Evolutionary conservation across 2,329 filamentous ascomycete genomes (phyloP), one percentile per base, ranked within the genome.

Genomic region (Penicillium sp.): DNA sequence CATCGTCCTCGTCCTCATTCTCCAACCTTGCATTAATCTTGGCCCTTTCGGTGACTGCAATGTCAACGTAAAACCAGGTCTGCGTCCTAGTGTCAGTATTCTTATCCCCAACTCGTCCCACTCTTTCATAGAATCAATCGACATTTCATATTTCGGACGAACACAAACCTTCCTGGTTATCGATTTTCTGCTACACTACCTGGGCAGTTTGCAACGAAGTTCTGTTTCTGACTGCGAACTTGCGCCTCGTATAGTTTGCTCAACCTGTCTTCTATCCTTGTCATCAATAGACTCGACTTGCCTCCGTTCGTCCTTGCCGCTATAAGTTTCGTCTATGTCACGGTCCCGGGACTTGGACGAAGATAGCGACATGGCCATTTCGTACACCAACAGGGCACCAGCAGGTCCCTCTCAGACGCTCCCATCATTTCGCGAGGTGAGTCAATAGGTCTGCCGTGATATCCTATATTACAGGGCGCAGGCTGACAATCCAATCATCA

Each of bases 381-480:
- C 75, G 57, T 78, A 78, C 65, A 70, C 73, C 61, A 73, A 65
- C 62, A 70, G 71, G 55, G 69, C 73, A 52, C 65, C 71, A 55
- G 66, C 71, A 59, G 71, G 73, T 64, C 71, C 71, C 52, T 64
- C 71, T 42, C 75, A 74, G 60, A 71, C 73, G 26, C 70, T 78
- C 35, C 75, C 75, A 52, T 76, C 75, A 55, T 76, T 78, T 58
- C 70, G 75, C 65, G 75, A 78, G 70, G 75, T 78, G 63, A 68
- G 73, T 57, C 26, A 2, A 38, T 51, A 33, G 40, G 25, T 5
- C 8, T 25, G 14, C 13, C 7, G 5, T 19, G 25, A 22, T 5
- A 14, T 14, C 4, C 19, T 22, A 1, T 45, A 45, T 22, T 22
- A 13, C 26, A 19, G 7, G 6, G 8, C 48, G 35, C 26, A 26